phyloP scores from a whole-genome alignment of 2,329 filamentous ascomycete genomes.

The Aureobasidium sp. region DNA sequence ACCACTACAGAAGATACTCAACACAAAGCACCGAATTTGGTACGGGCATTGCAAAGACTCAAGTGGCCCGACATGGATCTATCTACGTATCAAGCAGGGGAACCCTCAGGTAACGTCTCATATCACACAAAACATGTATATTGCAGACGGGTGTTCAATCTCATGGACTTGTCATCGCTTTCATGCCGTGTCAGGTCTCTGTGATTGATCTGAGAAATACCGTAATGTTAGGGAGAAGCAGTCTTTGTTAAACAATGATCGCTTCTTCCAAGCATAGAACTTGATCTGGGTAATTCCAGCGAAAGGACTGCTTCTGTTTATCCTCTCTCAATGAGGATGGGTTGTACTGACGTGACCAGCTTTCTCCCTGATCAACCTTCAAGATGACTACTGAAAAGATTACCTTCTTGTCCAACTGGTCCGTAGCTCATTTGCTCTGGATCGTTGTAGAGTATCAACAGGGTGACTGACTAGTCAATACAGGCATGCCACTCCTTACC shows the following conservation, averaged over 20 bases:
- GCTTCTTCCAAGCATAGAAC: slow-evolving; percentile 54
- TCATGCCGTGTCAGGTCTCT: neutral
- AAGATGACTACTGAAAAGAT: slow-evolving; percentile 78
- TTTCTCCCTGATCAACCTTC: slow-evolving; percentile 39
- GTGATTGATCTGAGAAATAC: slow-evolving; percentile 8
- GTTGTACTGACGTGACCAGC: slow-evolving; percentile 44
- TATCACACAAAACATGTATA: slow-evolving; percentile 6
- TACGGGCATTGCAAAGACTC: neutral
- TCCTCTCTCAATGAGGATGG: slow-evolving; percentile 23
- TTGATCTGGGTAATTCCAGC: slow-evolving; percentile 84
- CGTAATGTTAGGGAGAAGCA: neutral
- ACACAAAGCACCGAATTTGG: neutral
- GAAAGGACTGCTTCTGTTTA: slow-evolving; percentile 74
- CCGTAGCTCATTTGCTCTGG: slow-evolving; percentile 26
- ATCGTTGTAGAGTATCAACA: neutral
- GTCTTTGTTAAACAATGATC: slow-evolving; percentile 60
- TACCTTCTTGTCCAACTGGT: slow-evolving; percentile 79
- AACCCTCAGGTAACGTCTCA: slow-evolving; percentile 14
- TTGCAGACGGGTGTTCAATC: slow-evolving; percentile 15
- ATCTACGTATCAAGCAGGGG: slow-evolving; percentile 9
- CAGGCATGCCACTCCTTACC: slow-evolving; percentile 76
- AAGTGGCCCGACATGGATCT: neutral
- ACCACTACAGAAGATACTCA: neutral
- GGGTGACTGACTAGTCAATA: slow-evolving; percentile 9
- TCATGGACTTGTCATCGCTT: neutral